Percentiles rank a stretch among this genome's conserved stretches.
phyloP scores from a whole-genome alignment of 1,284 basidiomycete species.

The Fistulinella staudtii region DNA sequence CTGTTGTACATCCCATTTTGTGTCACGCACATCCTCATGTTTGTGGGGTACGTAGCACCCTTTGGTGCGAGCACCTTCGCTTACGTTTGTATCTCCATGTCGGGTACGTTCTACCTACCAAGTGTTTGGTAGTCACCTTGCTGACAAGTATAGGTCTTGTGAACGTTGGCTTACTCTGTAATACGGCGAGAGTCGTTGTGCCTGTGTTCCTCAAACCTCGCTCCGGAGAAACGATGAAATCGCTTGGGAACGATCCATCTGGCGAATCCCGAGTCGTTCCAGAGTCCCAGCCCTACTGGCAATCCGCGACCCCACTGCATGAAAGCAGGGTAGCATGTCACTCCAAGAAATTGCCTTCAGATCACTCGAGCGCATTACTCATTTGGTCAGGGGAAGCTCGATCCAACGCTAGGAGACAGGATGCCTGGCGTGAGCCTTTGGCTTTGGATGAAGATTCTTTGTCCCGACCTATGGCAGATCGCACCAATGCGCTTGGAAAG shows the following conservation, averaged over 20 bases:
- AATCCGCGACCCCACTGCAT: neutral
- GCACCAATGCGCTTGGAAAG: neutral
- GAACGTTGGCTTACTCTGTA: slow-evolving; percentile 62
- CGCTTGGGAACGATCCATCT: slow-evolving; percentile 23
- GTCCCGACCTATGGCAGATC: too few relatives aligned
- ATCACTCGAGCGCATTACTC: slow-evolving; percentile 12
- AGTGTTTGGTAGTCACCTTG: neutral
- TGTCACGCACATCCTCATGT: slow-evolving; percentile 45
- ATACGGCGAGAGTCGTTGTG: slow-evolving; percentile 62
- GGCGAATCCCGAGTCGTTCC: slow-evolving; percentile 20
- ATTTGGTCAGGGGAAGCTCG: too few relatives aligned
- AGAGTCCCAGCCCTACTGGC: neutral
- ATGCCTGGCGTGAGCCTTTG: too few relatives aligned
- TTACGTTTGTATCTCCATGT: slow-evolving; percentile 47
- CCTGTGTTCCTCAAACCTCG: slow-evolving; percentile 41
- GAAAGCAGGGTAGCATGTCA: neutral
- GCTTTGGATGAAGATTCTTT: too few relatives aligned
- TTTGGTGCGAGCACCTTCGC: slow-evolving; percentile 47
- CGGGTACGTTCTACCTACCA: slow-evolving; percentile 45
- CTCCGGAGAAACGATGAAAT: slow-evolving; percentile 16
- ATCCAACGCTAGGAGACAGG: too few relatives aligned
- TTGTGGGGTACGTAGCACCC: slow-evolving; percentile 46
- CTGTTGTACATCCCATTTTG: slow-evolving; percentile 59
- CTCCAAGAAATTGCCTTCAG: neutral
- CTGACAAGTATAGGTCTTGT: slow-evolving; percentile 45